A percentile compares a stretch with the other conserved stretches of the same genome.
phyloP scores from a whole-genome alignment of 352 stramenopile species.

The Phytophthora pisi region DNA sequence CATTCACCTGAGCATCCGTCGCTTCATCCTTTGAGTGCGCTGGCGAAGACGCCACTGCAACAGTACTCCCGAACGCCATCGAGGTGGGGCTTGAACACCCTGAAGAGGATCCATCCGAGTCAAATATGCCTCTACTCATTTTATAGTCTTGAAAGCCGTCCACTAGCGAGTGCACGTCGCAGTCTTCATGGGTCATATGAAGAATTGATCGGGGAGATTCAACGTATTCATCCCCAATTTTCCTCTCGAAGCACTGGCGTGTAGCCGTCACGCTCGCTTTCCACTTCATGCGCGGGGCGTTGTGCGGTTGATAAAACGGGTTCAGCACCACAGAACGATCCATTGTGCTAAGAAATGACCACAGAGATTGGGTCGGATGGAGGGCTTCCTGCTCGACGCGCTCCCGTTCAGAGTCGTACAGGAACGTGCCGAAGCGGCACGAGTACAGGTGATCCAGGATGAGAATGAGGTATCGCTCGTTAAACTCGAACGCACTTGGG shows the following conservation, averaged over 20 bases:
- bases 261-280: conserved; percentile 63
- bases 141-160: conserved; percentile 24
- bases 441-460: conserved; percentile 85
- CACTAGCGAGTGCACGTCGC: conserved; percentile 34
- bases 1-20: conserved; percentile 36
- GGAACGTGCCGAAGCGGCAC: conserved; percentile 92
- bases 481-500: conserved; percentile 86
- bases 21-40: conserved; percentile 24
- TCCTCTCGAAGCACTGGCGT: conserved; percentile 58
- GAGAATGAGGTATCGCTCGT: conserved; percentile 81
- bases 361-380: conserved; percentile 72
- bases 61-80: conserved; percentile 37
- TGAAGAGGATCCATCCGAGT: conserved; percentile 36
- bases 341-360: conserved; percentile 75
- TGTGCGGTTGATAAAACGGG: conserved; percentile 70
- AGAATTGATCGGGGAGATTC: conserved; percentile 15
- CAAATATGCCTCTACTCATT: conserved; percentile 17
- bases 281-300: conserved; percentile 51
- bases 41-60: conserved; percentile 39
- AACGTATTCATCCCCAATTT: conserved; percentile 10
- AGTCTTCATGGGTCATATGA: conserved; percentile 32
- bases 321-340: conserved; percentile 70
- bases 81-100: conserved; percentile 29
- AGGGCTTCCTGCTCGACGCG: conserved; percentile 57
- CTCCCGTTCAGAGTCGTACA: conserved; percentile 94